phyloP scores from a whole-genome alignment of 2,329 filamentous ascomycete genomes.

The Fusarium mangiferae region DNA sequence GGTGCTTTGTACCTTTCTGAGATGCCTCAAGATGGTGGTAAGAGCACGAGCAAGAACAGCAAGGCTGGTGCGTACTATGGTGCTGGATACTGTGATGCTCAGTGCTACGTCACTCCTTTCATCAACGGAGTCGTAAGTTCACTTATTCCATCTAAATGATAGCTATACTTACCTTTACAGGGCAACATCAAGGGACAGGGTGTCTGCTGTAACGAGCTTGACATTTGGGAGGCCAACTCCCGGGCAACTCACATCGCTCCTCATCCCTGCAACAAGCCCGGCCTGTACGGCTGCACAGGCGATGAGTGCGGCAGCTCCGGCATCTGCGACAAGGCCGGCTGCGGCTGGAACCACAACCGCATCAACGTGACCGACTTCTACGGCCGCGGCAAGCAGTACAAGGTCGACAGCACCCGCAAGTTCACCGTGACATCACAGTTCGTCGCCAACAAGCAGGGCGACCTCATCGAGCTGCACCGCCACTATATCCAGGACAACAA shows the following conservation, averaged over 20 bases:
- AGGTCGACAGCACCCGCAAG: slow-evolving; percentile 51
- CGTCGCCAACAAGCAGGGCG: slow-evolving; percentile 49
- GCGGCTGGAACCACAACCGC: slow-evolving; percentile 57
- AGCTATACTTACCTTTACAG: background rate
- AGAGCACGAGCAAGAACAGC: slow-evolving; percentile 57
- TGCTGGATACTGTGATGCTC: slow-evolving; percentile 72
- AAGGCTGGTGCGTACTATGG: slow-evolving; percentile 69
- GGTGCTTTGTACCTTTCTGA: slow-evolving; percentile 71
- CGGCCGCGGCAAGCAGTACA: slow-evolving; percentile 44
- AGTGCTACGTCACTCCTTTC: slow-evolving; percentile 63
- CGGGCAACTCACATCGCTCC: slow-evolving; percentile 57
- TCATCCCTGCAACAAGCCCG: slow-evolving; percentile 58
- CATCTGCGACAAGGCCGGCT: slow-evolving; percentile 58
- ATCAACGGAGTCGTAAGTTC: slow-evolving; percentile 59
- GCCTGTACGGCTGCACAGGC: slow-evolving; percentile 58
- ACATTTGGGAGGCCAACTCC: slow-evolving; percentile 66
- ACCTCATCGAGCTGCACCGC: slow-evolving; percentile 60
- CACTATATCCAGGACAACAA: slow-evolving; percentile 55
- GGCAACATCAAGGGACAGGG: slow-evolving; percentile 42
- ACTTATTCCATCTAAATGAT: rapidly evolving
- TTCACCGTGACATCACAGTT: slow-evolving; percentile 64
- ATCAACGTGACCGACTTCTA: slow-evolving; percentile 46
- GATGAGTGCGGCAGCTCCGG: slow-evolving; percentile 51
- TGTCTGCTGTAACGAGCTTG: slow-evolving; percentile 65
- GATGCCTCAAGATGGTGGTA: slow-evolving; percentile 68